phyloP scores from a whole-genome alignment of 768 basidiomycete genomes.

The Boletus vinaceobasis region DNA sequence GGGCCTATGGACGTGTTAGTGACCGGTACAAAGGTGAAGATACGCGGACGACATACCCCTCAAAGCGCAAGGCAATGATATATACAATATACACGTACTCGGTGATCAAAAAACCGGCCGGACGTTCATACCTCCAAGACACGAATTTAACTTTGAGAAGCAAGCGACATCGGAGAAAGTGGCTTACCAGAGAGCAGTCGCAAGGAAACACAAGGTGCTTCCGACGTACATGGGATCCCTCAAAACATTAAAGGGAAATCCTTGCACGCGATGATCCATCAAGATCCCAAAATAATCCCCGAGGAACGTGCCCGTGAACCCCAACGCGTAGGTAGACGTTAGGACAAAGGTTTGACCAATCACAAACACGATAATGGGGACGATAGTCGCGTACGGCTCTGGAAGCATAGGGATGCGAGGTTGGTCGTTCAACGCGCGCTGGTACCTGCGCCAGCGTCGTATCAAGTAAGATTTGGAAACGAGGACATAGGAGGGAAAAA shows the following conservation, averaged over 20 bases:
- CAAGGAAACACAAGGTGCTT: constrained; percentile 86
- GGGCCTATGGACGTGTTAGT: constrained; percentile 40
- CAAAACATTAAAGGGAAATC: constrained; percentile 95
- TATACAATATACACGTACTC: constrained; percentile 83
- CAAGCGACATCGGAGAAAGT: background rate
- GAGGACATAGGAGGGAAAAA: constrained; percentile 7
- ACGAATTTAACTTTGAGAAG: background rate
- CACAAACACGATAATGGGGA: constrained; percentile 60
- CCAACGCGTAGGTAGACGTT: constrained; percentile 85
- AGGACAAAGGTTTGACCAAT: constrained; percentile 84
- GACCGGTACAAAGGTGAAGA: background rate
- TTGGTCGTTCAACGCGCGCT: constrained; percentile 70
- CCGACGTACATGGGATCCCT: constrained; percentile 97
- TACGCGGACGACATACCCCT: constrained; percentile 63
- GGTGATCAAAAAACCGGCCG: constrained; percentile 79
- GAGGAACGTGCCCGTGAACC: constrained; percentile 90
- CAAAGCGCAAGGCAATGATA: constrained; percentile 76
- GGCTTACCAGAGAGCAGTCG: constrained; percentile 79
- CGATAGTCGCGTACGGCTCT: constrained; percentile 54
- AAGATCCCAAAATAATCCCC: constrained; percentile 83
- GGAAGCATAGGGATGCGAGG: constrained; percentile 66
- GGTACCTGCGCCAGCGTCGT: constrained; percentile 51
- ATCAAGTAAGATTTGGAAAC: background rate
- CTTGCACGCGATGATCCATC: constrained; percentile 87
- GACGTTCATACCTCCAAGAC: constrained; percentile 69